Evolutionary conservation across 768 basidiomycete genomes (phyloP).

Genomic region (Psilocybe tampanensis): DNA sequence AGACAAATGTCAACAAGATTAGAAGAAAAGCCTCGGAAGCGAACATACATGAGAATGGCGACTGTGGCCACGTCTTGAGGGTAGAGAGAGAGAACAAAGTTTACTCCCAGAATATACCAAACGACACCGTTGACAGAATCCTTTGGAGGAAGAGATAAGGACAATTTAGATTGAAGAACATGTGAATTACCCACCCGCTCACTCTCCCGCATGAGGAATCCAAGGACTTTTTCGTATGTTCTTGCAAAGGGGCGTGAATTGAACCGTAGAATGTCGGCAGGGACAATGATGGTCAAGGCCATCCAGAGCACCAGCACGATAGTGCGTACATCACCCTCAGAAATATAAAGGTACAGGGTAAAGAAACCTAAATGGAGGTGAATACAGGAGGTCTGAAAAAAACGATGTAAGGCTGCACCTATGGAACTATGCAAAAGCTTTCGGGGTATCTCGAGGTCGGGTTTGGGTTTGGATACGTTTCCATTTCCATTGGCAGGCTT

Average conservation of each 20-base stretch:
- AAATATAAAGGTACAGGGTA: slow-evolving; percentile 43
- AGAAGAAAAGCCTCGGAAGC: background rate
- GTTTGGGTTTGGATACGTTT: slow-evolving; percentile 32
- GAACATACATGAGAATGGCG: slow-evolving; percentile 81
- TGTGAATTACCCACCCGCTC: slow-evolving; percentile 59
- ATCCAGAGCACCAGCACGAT: slow-evolving; percentile 67
- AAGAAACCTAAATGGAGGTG: slow-evolving; percentile 35
- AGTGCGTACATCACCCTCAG: slow-evolving; percentile 61
- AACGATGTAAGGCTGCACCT: slow-evolving; percentile 47
- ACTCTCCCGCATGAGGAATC: slow-evolving; percentile 88
- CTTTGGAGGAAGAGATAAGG: slow-evolving; percentile 31
- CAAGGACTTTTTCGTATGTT: slow-evolving; percentile 70
- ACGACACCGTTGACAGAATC: slow-evolving; percentile 83
- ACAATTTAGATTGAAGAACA: background rate
- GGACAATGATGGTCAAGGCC: slow-evolving; percentile 66
- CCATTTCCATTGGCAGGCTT: slow-evolving; percentile 12
- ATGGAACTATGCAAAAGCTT: slow-evolving; percentile 89
- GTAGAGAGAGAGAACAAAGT: slow-evolving; percentile 72
- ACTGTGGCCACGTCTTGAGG: slow-evolving; percentile 91
- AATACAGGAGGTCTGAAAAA: slow-evolving; percentile 4
- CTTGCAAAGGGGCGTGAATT: slow-evolving; percentile 63
- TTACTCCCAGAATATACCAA: slow-evolving; percentile 88
- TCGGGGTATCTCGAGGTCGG: slow-evolving; percentile 91
- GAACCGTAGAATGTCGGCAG: slow-evolving; percentile 78
- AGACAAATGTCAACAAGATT: slow-evolving; percentile 3